Evolutionary conservation across 441 rosid species (phyloP).

Genomic region (Gossypium trilobum): DNA sequence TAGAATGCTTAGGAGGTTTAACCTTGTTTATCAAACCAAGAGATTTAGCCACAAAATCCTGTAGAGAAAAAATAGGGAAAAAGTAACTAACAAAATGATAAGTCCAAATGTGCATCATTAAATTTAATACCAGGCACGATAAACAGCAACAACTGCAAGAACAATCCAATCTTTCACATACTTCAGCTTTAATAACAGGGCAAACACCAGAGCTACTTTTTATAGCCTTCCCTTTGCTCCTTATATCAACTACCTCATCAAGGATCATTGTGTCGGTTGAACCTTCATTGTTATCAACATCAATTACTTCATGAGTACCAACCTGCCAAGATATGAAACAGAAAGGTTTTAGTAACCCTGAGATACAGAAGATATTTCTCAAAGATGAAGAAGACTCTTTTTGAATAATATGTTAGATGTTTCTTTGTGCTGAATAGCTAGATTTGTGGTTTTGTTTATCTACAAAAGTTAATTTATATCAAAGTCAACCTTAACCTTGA

Average conservation of each 20-base stretch:
- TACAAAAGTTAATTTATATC: not conserved
- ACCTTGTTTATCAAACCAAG: constrained; percentile 11
- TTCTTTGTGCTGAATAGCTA: not conserved
- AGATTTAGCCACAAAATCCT: constrained; percentile 27
- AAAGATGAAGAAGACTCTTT: not conserved
- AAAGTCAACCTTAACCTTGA: not conserved
- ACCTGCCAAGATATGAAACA: not conserved
- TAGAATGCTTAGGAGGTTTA: constrained; percentile 18
- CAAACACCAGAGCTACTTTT: constrained; percentile 22
- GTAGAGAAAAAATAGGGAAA: not conserved
- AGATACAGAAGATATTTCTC: not conserved
- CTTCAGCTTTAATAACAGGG: constrained; percentile 24
- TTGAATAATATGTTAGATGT: not conserved
- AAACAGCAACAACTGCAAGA: not conserved
- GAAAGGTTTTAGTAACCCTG: not conserved
- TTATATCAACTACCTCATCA: constrained; percentile 30
- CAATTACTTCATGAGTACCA: constrained; percentile 37
- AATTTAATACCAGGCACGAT: not conserved
- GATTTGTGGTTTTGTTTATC: not conserved
- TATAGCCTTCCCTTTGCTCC: constrained; percentile 53
- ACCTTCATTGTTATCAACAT: constrained; percentile 51
- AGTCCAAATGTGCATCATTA: not conserved
- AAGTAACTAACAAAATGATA: not conserved
- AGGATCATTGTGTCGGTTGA: constrained; percentile 27
- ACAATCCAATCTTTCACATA: constrained; percentile 13